Conservation (phyloP, 2,329 filamentous ascomycete genomes). For the Fusarium globosum region DNA sequence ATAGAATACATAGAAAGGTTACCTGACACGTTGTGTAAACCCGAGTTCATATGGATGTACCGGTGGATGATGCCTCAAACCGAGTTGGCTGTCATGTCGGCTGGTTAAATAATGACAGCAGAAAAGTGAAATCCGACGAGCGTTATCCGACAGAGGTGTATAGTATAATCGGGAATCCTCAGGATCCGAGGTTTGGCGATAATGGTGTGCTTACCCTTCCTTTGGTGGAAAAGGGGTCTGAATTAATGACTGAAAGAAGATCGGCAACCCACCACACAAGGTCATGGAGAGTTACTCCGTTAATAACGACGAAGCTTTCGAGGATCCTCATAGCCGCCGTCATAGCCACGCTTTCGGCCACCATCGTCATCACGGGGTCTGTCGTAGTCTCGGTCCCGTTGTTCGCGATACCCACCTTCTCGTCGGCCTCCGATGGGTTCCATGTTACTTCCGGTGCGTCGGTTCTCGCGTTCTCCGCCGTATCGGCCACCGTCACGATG, state of each 20-base stretch:
- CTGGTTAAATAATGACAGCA: conserved; percentile 14
- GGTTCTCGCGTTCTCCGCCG: conserved; percentile 58
- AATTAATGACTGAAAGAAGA: conserved; percentile 35
- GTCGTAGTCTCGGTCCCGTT: conserved; percentile 64
- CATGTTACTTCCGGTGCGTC: conserved; percentile 80
- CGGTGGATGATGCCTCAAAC: not conserved
- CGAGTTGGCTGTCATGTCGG: conserved; percentile 1
- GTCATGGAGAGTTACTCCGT: conserved; percentile 13
- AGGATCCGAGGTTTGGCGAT: conserved; percentile 18
- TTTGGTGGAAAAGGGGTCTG: conserved; percentile 36
- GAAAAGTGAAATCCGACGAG: not conserved
- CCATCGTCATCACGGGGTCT: conserved; percentile 67
- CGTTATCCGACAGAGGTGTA: not conserved
- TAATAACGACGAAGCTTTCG: conserved; percentile 73
- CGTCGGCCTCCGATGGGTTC: conserved; percentile 82
- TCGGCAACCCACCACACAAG: conserved; percentile 42
- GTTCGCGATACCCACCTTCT: conserved; percentile 66
- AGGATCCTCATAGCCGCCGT: conserved; percentile 84
- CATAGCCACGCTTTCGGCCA: conserved; percentile 75
- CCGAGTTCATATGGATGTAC: conserved; percentile 13
- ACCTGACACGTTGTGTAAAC: conserved; percentile 40
- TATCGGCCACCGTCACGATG: conserved; percentile 57
- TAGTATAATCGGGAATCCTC: not conserved
- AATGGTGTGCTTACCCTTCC: conserved; percentile 38
- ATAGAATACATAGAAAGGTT: conserved; percentile 46